phyloP scores from a whole-genome alignment of 2,329 filamentous ascomycete genomes.

The Alternaria sp. region DNA sequence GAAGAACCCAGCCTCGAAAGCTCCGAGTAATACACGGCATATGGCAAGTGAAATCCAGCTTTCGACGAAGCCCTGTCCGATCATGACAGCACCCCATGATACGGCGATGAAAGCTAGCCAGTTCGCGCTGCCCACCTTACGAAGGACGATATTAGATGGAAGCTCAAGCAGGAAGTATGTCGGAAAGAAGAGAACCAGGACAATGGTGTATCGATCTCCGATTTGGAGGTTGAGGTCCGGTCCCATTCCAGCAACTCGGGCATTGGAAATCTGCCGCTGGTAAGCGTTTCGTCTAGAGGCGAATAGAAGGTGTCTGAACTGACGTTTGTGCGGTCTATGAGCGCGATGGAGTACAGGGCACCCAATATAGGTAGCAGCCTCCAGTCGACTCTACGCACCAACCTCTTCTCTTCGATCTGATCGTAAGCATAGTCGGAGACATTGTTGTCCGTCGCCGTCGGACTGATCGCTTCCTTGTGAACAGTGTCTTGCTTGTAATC shows the following conservation, averaged over 20 bases:
- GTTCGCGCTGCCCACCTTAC: conserved; percentile 34
- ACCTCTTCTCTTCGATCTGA: conserved; percentile 24
- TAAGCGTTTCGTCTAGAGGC: neutral
- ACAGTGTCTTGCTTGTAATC: conserved; percentile 14
- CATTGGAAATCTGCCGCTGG: conserved; percentile 25
- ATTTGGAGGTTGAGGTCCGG: conserved; percentile 26
- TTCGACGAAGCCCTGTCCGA: conserved; percentile 33
- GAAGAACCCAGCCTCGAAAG: conserved; percentile 36
- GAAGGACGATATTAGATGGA: conserved; percentile 32
- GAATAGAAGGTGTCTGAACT: neutral
- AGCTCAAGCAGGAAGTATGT: conserved; percentile 33
- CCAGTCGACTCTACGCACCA: conserved; percentile 44
- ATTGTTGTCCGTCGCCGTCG: neutral
- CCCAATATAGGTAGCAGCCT: conserved; percentile 50
- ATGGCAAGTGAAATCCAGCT: conserved; percentile 30
- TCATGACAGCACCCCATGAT: conserved; percentile 35
- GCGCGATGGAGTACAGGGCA: conserved; percentile 46
- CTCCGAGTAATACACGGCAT: conserved; percentile 30
- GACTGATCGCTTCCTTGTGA: conserved; percentile 14
- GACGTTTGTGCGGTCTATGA: conserved; percentile 47
- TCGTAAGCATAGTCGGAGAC: conserved; percentile 15
- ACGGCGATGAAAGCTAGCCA: conserved; percentile 36
- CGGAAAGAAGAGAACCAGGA: conserved; percentile 35
- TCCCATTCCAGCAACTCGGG: conserved; percentile 37
- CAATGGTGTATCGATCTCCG: conserved; percentile 33